phyloP scores from a whole-genome alignment of 1,284 basidiomycete species.

The Stereum hirsutum region DNA sequence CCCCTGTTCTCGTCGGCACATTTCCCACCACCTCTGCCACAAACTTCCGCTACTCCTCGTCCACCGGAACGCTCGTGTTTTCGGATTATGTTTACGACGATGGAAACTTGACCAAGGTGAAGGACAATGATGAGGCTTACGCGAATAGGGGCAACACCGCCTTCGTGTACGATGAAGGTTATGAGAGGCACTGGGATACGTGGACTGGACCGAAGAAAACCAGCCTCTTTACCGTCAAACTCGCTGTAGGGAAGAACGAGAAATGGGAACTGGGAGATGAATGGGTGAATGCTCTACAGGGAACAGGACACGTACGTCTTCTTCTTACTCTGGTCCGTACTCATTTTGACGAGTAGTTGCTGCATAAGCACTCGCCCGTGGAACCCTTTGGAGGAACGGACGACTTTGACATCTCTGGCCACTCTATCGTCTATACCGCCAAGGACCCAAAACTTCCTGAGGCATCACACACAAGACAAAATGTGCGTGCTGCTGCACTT shows the following conservation, averaged over 20 bases:
- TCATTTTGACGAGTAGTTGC: neutral
- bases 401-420: conserved; percentile 67
- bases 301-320: conserved; percentile 51
- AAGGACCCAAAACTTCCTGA: conserved; percentile 70
- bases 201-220: conserved; percentile 71
- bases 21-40: conserved; percentile 58
- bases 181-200: conserved; percentile 84
- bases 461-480: conserved; percentile 75
- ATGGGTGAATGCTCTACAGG: conserved; percentile 54
- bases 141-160: conserved; percentile 67
- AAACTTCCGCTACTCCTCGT: conserved; percentile 59
- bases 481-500: conserved; percentile 31
- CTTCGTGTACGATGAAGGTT: conserved; percentile 70
- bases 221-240: conserved; percentile 56
- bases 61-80: conserved; percentile 54
- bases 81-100: conserved; percentile 73
- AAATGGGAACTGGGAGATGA: conserved; percentile 44
- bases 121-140: conserved; percentile 60
- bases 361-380: conserved; percentile 57
- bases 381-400: conserved; percentile 76
- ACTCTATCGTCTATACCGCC: conserved; percentile 72
- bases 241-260: conserved; percentile 36
- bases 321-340: neutral
- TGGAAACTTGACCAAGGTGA: conserved; percentile 57
- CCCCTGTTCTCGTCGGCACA: conserved; percentile 25